A percentile compares a stretch with the other conserved stretches of the same genome.
Evolutionary conservation across 768 basidiomycete genomes (phyloP).

Genomic region (Xerocomus potaroensis): DNA sequence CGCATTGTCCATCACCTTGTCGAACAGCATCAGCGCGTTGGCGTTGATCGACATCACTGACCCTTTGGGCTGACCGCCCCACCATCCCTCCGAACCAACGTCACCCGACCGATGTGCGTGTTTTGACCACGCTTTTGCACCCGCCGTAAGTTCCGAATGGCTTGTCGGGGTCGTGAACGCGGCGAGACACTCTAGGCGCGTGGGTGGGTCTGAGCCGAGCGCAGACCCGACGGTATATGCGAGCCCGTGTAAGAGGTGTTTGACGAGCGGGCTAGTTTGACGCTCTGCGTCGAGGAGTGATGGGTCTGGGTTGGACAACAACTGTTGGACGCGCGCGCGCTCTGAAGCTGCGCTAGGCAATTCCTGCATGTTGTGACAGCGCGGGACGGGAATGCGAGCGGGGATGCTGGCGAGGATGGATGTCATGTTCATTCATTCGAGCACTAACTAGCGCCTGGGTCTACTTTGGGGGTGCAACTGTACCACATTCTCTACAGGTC

Average conservation of each 20-base stretch:
- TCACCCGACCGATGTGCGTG: constrained; percentile 52
- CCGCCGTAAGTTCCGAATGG: constrained; percentile 49
- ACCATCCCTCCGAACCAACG: constrained; percentile 41
- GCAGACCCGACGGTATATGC: constrained; percentile 62
- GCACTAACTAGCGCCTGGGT: neutral
- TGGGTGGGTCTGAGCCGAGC: constrained; percentile 47
- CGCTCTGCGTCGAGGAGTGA: constrained; percentile 13
- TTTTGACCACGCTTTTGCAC: constrained; percentile 65
- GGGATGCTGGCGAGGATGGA: no score
- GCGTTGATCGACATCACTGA: constrained; percentile 51
- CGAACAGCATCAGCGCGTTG: constrained; percentile 46
- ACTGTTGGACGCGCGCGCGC: constrained; percentile 32
- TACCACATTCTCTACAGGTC: constrained; percentile 69
- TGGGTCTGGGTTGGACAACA: constrained; percentile 11
- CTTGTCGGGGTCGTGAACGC: constrained; percentile 48
- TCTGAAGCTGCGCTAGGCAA: constrained; percentile 35
- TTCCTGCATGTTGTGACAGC: constrained; percentile 44
- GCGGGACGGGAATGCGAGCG: constrained; percentile 25
- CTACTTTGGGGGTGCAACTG: constrained; percentile 55
- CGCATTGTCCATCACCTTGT: constrained; percentile 46
- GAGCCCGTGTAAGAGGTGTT: constrained; percentile 46
- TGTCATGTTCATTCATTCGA: no score
- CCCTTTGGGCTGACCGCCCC: constrained; percentile 51
- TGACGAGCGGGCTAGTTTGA: constrained; percentile 33
- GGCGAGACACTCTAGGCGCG: constrained; percentile 42